phyloP scores from a whole-genome alignment of 331 rosid species.

The Quercus tomentella region DNA sequence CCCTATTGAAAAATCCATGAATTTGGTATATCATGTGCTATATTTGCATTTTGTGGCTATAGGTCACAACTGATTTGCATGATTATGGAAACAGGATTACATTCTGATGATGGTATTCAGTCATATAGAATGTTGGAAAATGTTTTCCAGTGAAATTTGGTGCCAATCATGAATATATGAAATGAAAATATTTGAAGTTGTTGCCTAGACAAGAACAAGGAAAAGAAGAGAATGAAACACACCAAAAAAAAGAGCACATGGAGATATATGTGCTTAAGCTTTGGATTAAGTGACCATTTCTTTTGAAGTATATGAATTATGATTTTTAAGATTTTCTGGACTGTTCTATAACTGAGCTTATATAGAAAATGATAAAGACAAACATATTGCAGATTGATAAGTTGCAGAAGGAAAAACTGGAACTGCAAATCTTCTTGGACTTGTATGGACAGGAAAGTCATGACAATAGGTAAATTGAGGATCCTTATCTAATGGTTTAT shows the following conservation, averaged over 20 bases:
- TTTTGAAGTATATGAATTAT: neutral
- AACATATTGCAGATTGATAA: conserved; percentile 60
- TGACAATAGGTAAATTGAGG: conserved; percentile 59
- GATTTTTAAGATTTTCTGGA: neutral
- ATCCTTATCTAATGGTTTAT: conserved; percentile 10
- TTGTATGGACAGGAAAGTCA: conserved; percentile 70
- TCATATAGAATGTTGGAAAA: neutral
- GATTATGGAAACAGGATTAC: neutral
- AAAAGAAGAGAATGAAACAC: neutral
- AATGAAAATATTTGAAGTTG: neutral
- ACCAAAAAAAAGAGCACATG: neutral
- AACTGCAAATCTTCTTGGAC: conserved; percentile 64
- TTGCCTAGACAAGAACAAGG: neutral
- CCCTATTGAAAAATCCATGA: neutral
- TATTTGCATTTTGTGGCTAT: neutral
- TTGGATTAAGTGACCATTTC: neutral
- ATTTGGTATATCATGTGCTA: neutral
- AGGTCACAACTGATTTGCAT: neutral
- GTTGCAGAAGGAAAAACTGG: conserved; percentile 65
- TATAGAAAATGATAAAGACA: conserved; percentile 21
- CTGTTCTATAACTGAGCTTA: conserved; percentile 7
- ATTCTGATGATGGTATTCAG: neutral
- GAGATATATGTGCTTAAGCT: neutral
- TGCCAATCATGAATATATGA: neutral
- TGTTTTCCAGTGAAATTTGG: neutral